phyloP scores from a whole-genome alignment of 1,284 basidiomycete genomes.

The Trichosporon coremiiforme region DNA sequence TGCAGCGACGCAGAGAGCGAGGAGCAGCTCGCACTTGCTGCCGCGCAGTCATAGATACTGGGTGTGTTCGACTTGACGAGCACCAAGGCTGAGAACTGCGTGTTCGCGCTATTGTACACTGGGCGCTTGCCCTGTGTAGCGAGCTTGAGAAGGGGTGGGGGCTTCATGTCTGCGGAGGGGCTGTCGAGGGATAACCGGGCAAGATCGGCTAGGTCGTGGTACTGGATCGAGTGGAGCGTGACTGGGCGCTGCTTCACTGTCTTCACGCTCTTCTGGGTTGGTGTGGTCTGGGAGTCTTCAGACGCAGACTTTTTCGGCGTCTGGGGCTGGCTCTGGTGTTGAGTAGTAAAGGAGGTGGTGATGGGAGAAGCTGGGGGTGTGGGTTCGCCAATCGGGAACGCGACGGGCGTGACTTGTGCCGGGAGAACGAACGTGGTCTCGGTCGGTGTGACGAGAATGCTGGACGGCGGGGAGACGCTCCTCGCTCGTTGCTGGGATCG shows the following conservation, averaged over 20 bases:
- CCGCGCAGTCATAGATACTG: not conserved
- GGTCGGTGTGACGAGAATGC: conserved; percentile 11
- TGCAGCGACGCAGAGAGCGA: not conserved
- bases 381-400: not conserved
- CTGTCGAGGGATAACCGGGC: not conserved
- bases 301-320: not conserved
- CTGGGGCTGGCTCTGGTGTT: not conserved
- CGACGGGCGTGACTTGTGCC: not conserved
- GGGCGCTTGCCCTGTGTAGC: not conserved
- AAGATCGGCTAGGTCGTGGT: not conserved
- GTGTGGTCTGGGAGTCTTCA: not conserved
- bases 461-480: not conserved
- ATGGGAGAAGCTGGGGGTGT: not conserved
- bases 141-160: not conserved
- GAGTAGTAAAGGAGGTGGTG: not conserved
- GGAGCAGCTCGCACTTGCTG: not conserved
- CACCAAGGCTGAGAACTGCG: conserved; percentile 4
- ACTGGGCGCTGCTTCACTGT: not conserved
- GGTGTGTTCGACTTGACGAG: conserved; percentile 11
- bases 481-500: not conserved
- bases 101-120: not conserved
- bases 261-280: not conserved
- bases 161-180: not conserved
- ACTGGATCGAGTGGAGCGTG: not conserved
- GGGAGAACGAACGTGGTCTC: conserved; percentile 1